Base-by-base conservation (phyloP, 345 rosid species). In the Hypericum perforatum region DNA sequence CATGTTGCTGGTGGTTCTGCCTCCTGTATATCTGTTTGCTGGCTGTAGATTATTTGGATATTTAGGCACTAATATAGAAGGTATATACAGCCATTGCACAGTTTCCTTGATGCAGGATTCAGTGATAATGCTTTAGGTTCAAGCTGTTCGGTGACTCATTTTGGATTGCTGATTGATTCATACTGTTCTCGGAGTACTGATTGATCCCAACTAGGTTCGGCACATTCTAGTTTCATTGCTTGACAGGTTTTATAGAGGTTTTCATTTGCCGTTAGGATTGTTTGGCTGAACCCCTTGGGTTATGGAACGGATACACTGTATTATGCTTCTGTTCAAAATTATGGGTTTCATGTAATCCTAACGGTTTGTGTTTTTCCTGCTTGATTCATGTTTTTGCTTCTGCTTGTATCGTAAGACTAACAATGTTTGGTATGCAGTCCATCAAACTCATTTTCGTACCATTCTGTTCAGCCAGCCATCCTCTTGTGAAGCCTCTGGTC, bases 11-110 rank as follows among this genome's bases (percentile, higher is more conserved):
- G 69, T 39, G 46, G 38, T 53, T 49, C 53, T 46, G 57, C 47
- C 32, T 60, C 47, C 32, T 60, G 37, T 49, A 37, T 43, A 39
- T 63, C 52, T 62, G 15, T 53, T 37, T 66, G 74, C 51, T 15
- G 65, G 63, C 69, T 72, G 80, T 74, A 77, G 80, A 68, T 52
- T 72, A 70, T 57, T 61, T 72, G 80, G 65, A 52, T 72, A 70
- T 57, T 61, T 74, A 74, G 80, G 65, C 41, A 69, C 75, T 77
- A 67, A 77, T 67, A 58, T 80, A 13, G 68, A 82, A 62, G 58
- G 49, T 56, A 63, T 49, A 54, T 43, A 1, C 58, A 57, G 75
- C 61, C 74, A 63, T 64, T 69, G 39, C 58, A 40, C 54, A 65
- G 63, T 61, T 64, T 64, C 14, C 47, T 29, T 39, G 69, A 60